phyloP scores from a whole-genome alignment of 2,329 filamentous ascomycete species.

The Aspergillus novofumigatus region DNA sequence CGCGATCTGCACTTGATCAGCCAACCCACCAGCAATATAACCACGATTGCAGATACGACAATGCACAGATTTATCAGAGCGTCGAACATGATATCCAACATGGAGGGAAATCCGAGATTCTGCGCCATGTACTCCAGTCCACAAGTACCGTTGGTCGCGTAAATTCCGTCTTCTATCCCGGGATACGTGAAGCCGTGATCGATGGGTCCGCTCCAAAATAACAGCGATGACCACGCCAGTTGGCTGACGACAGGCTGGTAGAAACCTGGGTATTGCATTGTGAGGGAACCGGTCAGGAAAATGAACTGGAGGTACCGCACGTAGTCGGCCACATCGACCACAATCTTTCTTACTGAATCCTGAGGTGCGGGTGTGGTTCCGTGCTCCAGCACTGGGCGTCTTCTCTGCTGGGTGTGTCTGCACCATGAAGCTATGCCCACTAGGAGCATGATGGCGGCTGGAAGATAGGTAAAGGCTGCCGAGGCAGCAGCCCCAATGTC shows the following conservation, averaged over 20 bases:
- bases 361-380: neutral
- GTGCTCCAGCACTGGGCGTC: neutral
- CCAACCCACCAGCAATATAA: neutral
- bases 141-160: constrained; percentile 7
- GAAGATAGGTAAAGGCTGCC: neutral
- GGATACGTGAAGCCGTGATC: constrained; percentile 12
- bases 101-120: constrained; percentile 7
- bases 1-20: neutral
- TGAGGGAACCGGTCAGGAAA: constrained; percentile 10
- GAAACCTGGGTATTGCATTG: constrained; percentile 11
- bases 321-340: neutral
- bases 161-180: constrained; percentile 8
- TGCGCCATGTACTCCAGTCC: constrained; percentile 15
- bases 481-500: constrained; percentile 2
- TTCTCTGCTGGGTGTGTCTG: neutral
- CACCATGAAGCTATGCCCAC: neutral
- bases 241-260: constrained; percentile 8
- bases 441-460: neutral
- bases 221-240: constrained; percentile 14
- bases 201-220: constrained; percentile 10
- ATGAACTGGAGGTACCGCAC: constrained; percentile 14
- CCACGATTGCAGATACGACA: neutral
- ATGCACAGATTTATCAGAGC: constrained; percentile 10
- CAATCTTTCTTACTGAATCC: neutral
- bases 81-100: constrained; percentile 11